These are phyloP conservation scores for Ustilago tritici DNA, from an alignment of 1,284 basidiomycete species.

Conservation along the genomic window DNA sequence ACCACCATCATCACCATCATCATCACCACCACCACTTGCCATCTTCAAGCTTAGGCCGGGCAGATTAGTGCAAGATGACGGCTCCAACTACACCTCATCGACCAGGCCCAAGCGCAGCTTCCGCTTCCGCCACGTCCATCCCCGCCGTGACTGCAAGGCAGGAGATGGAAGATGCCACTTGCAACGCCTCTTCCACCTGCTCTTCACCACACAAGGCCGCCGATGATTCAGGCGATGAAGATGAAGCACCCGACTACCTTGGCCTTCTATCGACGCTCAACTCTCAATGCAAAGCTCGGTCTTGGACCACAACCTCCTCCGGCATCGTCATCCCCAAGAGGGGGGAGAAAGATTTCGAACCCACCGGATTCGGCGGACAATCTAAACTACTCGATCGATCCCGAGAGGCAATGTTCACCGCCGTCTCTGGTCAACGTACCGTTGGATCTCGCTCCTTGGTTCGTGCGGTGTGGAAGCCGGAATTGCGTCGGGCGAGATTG, in stretches of 20 bases:
- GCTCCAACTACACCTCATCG: constrained; percentile 16
- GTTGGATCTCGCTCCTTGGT: constrained; percentile 49
- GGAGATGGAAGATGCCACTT: constrained; percentile 40
- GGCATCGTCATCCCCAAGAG: constrained; percentile 60
- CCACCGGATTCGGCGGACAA: constrained; percentile 75
- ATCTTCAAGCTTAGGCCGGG: not conserved
- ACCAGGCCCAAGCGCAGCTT: not conserved
- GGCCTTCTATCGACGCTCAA: constrained; percentile 42
- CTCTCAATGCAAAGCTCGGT: constrained; percentile 24
- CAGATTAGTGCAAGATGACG: constrained; percentile 1
- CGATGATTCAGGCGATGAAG: constrained; percentile 42
- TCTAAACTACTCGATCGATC: constrained; percentile 84
- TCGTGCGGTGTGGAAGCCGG: constrained; percentile 59
- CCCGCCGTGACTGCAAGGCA: constrained; percentile 16
- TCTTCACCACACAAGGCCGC: not conserved
- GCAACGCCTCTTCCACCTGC: constrained; percentile 2
- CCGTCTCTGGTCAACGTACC: constrained; percentile 77
- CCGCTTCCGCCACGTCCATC: not conserved
- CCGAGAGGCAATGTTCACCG: constrained; percentile 85
- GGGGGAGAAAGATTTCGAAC: constrained; percentile 78
- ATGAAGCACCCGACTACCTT: constrained; percentile 51
- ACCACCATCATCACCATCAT: not conserved
- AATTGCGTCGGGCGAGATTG: constrained; percentile 53
- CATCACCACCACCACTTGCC: not conserved
- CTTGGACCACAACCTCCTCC: not conserved